Evolutionary conservation across 768 basidiomycete genomes (phyloP).

Genomic region (Boletus barrowsii): DNA sequence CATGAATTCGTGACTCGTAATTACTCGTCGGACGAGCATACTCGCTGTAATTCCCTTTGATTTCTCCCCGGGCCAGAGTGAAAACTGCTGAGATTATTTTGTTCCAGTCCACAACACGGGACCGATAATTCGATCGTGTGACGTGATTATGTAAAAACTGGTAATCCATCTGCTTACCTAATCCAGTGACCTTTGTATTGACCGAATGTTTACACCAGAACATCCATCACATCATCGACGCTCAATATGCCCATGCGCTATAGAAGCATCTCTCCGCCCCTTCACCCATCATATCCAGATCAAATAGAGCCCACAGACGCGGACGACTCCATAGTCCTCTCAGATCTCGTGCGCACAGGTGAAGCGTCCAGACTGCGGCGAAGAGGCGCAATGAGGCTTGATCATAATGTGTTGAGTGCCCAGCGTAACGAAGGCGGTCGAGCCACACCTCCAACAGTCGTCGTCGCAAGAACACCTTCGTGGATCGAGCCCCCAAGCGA

Average conservation of each 20-base stretch:
- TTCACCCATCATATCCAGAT: conserved; percentile 14
- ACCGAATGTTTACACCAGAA: conserved; percentile 9
- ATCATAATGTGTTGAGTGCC: conserved; percentile 35
- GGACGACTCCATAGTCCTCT: conserved; percentile 69
- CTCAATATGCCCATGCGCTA: conserved; percentile 32
- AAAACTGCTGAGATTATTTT: no score
- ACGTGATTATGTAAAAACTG: no score
- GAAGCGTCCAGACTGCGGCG: conserved; percentile 73
- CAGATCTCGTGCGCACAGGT: conserved; percentile 69
- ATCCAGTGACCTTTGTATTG: neutral
- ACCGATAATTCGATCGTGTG: no score
- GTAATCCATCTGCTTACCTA: conserved; percentile 9
- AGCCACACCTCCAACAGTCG: conserved; percentile 24
- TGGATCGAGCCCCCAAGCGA: conserved; percentile 35
- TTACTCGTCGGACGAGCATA: no score
- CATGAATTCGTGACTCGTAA: no score
- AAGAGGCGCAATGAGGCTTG: conserved; percentile 68
- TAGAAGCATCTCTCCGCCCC: conserved; percentile 16
- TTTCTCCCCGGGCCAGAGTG: no score
- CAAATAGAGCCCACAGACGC: conserved; percentile 41
- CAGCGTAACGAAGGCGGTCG: conserved; percentile 29
- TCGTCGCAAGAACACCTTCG: conserved; percentile 29
- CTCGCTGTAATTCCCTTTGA: no score
- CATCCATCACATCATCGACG: conserved; percentile 23
- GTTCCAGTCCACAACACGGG: no score